Conservation (phyloP, 441 rosid genomes). For the Jatropha multifida region DNA sequence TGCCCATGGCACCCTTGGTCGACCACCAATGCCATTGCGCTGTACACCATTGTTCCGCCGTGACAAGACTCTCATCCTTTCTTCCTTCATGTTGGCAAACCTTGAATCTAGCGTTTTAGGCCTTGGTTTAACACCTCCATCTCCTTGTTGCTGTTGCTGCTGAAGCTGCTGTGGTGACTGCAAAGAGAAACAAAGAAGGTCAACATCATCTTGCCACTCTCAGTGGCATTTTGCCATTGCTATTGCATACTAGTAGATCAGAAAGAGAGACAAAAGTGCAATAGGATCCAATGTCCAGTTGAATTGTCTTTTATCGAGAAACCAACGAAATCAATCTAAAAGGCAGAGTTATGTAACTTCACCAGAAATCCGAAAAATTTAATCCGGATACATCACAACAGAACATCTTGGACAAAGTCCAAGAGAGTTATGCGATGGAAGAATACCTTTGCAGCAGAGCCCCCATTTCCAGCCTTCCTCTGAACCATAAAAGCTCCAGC, state of each 20-base stretch:
- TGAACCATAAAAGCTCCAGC: conserved; percentile 37
- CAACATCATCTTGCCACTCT: neutral
- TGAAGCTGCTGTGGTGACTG: conserved; percentile 30
- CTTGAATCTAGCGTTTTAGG: conserved; percentile 79
- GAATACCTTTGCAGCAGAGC: conserved; percentile 50
- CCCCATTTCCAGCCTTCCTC: conserved; percentile 41
- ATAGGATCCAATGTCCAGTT: neutral
- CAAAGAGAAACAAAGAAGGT: conserved; percentile 11
- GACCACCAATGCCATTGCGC: conserved; percentile 27
- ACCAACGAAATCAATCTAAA: neutral
- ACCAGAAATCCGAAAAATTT: neutral
- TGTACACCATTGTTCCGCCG: conserved; percentile 31
- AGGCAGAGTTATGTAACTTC: neutral
- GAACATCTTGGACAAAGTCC: neutral
- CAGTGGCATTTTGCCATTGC: neutral
- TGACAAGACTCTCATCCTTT: conserved; percentile 52
- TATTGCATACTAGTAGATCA: neutral
- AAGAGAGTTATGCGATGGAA: neutral
- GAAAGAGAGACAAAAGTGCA: neutral
- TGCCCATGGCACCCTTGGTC: conserved; percentile 49
- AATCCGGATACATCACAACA: too few relatives aligned
- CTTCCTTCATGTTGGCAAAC: conserved; percentile 78
- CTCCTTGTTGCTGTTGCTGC: conserved; percentile 39
- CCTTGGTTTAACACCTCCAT: conserved; percentile 45
- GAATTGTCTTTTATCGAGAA: neutral